Conservation (phyloP, 805 yeast species). For the Wickerhamiella cacticola region DNA sequence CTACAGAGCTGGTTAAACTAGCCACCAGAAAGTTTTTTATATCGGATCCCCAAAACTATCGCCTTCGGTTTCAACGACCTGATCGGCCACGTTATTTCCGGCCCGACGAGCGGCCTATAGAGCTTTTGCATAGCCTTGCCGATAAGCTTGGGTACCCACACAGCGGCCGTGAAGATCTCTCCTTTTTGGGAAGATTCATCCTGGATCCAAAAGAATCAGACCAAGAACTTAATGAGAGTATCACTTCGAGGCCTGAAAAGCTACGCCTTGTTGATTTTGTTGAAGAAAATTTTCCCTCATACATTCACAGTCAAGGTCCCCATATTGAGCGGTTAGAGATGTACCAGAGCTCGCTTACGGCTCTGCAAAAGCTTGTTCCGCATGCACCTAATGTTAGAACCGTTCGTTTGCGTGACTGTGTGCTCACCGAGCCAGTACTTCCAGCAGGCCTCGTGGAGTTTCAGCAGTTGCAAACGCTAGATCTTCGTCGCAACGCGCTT, state of each 20-base stretch:
- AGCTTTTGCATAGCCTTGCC: slow-evolving; percentile 15
- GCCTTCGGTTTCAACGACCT: slow-evolving; percentile 16
- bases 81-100: slow-evolving; percentile 15
- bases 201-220: slow-evolving; percentile 8
- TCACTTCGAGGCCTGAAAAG: neutral
- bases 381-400: neutral
- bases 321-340: slow-evolving; percentile 4
- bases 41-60: slow-evolving; percentile 16
- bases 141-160: slow-evolving; percentile 18
- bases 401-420: slow-evolving; percentile 2
- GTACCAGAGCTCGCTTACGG: slow-evolving; percentile 2
- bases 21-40: slow-evolving; percentile 57
- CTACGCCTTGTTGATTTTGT: slow-evolving; percentile 4
- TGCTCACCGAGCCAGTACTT: neutral
- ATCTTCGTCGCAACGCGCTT: slow-evolving; percentile 46
- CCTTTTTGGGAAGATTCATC: slow-evolving; percentile 21
- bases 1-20: slow-evolving; percentile 56
- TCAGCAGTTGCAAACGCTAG: slow-evolving; percentile 42
- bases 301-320: neutral
- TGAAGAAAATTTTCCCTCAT: slow-evolving; percentile 4
- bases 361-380: slow-evolving; percentile 1
- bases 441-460: slow-evolving; percentile 41
- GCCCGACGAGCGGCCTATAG: slow-evolving; percentile 15
- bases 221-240: neutral
- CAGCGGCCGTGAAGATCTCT: slow-evolving; percentile 20